Conservation (phyloP, 148 eudicot genomes). For the Chenopodium album region DNA sequence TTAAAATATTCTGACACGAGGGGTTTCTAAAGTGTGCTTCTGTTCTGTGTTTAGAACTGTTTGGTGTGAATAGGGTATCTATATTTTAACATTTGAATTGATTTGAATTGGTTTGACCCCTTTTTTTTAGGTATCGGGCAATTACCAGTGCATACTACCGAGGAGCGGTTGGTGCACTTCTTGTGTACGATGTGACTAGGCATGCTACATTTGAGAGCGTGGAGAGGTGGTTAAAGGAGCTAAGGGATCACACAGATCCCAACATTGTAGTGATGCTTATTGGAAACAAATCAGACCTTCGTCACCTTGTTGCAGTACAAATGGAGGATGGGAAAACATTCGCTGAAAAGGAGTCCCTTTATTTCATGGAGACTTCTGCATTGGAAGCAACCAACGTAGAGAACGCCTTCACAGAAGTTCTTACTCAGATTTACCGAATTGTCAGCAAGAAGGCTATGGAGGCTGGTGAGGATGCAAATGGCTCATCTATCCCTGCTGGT, state of each 20-base stretch:
- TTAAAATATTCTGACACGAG: no score
- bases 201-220: slow-evolving; percentile 41
- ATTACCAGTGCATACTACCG: slow-evolving; percentile 44
- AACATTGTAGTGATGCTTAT: slow-evolving; percentile 75
- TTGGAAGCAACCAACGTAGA: slow-evolving; percentile 70
- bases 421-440: slow-evolving; percentile 59
- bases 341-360: slow-evolving; percentile 59
- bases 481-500: slow-evolving; percentile 49
- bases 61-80: no score
- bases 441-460: slow-evolving; percentile 74
- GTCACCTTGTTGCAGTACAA: slow-evolving; percentile 65
- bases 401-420: slow-evolving; percentile 55
- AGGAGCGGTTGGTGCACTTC: slow-evolving; percentile 52
- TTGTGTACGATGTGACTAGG: slow-evolving; percentile 49
- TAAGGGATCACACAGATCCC: slow-evolving; percentile 72
- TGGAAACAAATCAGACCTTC: slow-evolving; percentile 70
- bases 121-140: slow-evolving; percentile 34
- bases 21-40: no score
- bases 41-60: no score
- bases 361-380: slow-evolving; percentile 77
- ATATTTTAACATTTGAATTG: no score
- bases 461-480: slow-evolving; percentile 47
- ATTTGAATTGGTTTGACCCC: not conserved
- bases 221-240: slow-evolving; percentile 57
- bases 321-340: slow-evolving; percentile 57